Evolutionary conservation across 164 flowering plant genomes (phyloP).

Genomic region (Saururus chinensis): DNA sequence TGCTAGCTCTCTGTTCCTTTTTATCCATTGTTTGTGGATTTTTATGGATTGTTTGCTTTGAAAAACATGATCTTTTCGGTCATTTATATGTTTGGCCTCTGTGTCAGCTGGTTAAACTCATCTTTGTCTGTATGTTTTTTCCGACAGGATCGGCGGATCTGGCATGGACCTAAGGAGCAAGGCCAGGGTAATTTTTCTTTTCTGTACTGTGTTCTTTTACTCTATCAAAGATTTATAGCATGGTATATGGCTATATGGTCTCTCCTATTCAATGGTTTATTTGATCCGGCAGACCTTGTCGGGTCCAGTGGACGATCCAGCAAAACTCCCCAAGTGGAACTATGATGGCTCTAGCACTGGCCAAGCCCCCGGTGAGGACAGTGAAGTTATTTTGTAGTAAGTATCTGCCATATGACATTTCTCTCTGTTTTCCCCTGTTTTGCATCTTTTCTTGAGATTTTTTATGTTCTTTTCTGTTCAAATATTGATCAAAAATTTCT

Average conservation of each 20-base stretch:
- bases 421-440: neutral
- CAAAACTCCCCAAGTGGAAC: constrained; percentile 91
- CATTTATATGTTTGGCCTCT: neutral
- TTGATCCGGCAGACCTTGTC: neutral
- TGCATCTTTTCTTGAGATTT: neutral
- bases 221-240: no score
- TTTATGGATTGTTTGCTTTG: neutral
- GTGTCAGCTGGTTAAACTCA: neutral
- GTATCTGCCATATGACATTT: constrained; percentile 4
- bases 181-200: constrained; percentile 30
- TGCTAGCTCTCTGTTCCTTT: neutral
- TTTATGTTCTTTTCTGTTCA: neutral
- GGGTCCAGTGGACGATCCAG: constrained; percentile 8
- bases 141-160: constrained; percentile 40
- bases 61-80: neutral
- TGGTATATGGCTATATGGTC: neutral
- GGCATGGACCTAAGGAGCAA: constrained; percentile 49
- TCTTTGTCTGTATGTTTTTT: neutral
- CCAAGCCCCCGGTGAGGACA: constrained; percentile 97
- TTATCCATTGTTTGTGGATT: no score
- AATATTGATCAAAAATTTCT: no score
- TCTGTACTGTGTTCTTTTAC: neutral
- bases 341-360: constrained; percentile 97
- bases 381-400: constrained; percentile 93
- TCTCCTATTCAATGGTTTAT: neutral